phyloP scores from a whole-genome alignment of 805 yeast species.

The Metschnikowia bowlesiae region DNA sequence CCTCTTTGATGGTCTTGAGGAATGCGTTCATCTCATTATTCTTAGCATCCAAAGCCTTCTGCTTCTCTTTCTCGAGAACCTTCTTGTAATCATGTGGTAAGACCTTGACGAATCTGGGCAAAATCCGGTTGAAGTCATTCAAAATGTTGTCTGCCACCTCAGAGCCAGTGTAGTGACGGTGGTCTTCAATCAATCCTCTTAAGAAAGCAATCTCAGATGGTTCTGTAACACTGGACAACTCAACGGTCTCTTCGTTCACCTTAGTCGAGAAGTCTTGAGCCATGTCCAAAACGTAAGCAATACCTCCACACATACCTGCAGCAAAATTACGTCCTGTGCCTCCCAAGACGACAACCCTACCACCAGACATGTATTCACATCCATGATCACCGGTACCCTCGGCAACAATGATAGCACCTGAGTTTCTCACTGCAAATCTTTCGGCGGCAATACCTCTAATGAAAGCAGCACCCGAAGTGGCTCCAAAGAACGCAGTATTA shows the following conservation, averaged over 20 bases:
- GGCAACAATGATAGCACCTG: conserved; percentile 95
- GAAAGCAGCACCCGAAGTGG: conserved; percentile 91
- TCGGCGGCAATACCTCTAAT: conserved; percentile 98
- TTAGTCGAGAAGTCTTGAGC: conserved; percentile 85
- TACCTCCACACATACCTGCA: conserved; percentile 99
- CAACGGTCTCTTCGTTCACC: conserved; percentile 80
- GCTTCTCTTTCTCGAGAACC: conserved; percentile 76
- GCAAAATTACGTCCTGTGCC: conserved; percentile 89
- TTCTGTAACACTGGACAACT: conserved; percentile 68
- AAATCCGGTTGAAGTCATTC: conserved; percentile 79
- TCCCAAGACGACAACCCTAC: conserved; percentile 91
- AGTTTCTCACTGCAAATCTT: conserved; percentile 96
- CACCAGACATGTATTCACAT: conserved; percentile 99
- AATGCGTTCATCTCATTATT: conserved; percentile 61
- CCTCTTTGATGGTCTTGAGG: conserved; percentile 70
- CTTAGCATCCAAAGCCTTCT: conserved; percentile 58
- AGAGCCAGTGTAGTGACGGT: conserved; percentile 90
- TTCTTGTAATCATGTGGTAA: conserved; percentile 88
- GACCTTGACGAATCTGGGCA: conserved; percentile 88
- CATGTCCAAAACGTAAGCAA: conserved; percentile 91
- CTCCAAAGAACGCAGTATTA: conserved; percentile 97
- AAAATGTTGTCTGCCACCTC: conserved; percentile 81
- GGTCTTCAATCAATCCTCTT: conserved; percentile 91
- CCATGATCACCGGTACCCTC: conserved; percentile 99
- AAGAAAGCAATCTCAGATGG: conserved; percentile 92